Evolutionary conservation across 2,329 filamentous ascomycete genomes (phyloP).

Genomic region (Alternaria tenuissima): DNA sequence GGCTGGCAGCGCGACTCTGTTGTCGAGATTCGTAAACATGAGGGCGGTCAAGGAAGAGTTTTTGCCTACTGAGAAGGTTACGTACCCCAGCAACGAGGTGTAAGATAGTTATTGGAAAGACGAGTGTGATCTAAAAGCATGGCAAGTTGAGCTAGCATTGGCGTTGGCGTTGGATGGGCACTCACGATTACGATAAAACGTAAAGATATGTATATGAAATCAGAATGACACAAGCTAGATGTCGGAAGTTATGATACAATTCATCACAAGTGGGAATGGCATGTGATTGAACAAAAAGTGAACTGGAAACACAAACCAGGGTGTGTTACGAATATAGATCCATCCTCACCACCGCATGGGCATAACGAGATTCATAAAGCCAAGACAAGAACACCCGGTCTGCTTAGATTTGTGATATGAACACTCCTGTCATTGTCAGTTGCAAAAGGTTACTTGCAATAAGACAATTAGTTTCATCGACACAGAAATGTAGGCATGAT

Average conservation of each 20-base stretch:
- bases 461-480: background rate
- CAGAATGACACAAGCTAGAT: background rate
- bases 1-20: slow-evolving; percentile 61
- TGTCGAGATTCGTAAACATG: slow-evolving; percentile 64
- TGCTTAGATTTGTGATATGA: background rate
- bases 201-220: background rate
- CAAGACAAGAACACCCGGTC: background rate
- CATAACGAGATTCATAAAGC: too few relatives aligned
- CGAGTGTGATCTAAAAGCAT: background rate
- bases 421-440: too few relatives aligned
- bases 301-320: background rate
- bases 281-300: background rate
- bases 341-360: background rate
- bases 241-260: background rate
- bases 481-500: background rate
- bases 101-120: slow-evolving; percentile 15
- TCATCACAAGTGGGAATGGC: background rate
- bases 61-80: slow-evolving; percentile 56
- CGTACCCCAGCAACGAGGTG: slow-evolving; percentile 63
- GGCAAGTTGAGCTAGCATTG: background rate
- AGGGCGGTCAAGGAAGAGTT: slow-evolving; percentile 66
- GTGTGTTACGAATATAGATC: background rate
- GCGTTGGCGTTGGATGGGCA: background rate
- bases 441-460: background rate
- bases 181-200: background rate